Conservation (phyloP, 169 alveolate genomes). For the Babesia ovata region DNA sequence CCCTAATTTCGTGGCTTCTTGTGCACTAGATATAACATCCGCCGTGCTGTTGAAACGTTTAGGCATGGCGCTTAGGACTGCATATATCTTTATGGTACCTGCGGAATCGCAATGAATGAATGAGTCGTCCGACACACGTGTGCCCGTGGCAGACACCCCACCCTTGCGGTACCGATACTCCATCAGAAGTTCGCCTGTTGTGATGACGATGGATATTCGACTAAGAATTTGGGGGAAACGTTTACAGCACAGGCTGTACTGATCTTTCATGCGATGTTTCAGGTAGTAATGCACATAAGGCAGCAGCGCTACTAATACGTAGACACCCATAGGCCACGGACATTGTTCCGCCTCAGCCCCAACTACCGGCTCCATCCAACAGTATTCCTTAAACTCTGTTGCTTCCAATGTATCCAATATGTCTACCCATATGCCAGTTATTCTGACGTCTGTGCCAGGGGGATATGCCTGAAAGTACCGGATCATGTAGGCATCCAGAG, state of each 20-base stretch:
- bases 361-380: background rate
- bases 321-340: background rate
- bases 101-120: background rate
- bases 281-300: constrained; percentile 26
- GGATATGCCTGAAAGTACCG: background rate
- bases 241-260: constrained; percentile 1
- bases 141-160: background rate
- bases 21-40: background rate
- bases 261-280: background rate
- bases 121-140: background rate
- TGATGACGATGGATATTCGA: background rate
- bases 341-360: background rate
- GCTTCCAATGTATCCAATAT: background rate
- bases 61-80: background rate
- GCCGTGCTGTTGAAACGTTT: background rate
- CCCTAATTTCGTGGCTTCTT: background rate
- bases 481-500: background rate
- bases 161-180: constrained; percentile 5
- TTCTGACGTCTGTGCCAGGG: background rate
- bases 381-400: background rate
- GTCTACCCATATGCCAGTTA: background rate
- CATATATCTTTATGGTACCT: background rate
- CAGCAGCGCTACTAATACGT: background rate
- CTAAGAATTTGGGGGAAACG: background rate
- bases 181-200: background rate